Conservation (phyloP, 768 basidiomycete genomes). For the Leccinum obscurum region DNA sequence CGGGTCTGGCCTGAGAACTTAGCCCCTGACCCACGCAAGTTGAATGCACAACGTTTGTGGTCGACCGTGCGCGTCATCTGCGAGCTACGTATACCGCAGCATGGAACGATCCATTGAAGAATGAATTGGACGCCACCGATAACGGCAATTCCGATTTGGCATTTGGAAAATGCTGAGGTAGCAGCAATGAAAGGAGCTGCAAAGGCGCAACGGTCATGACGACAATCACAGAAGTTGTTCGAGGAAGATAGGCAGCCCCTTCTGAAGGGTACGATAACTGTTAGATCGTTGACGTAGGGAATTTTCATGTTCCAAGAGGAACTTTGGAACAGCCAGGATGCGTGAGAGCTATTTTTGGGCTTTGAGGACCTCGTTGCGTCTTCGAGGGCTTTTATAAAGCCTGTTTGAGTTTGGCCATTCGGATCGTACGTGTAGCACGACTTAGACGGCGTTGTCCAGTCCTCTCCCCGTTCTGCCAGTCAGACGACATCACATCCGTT, state of each 20-base stretch:
- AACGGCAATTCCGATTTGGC: slow-evolving; percentile 19
- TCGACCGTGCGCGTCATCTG: slow-evolving; percentile 3
- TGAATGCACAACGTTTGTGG: slow-evolving; percentile 6
- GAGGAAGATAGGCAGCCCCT: slow-evolving; percentile 8
- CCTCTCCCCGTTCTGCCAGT: slow-evolving; percentile 6
- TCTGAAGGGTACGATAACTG: slow-evolving; percentile 1
- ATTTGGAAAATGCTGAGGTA: slow-evolving; percentile 23
- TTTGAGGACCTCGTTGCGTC: slow-evolving; percentile 24
- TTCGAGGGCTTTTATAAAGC: slow-evolving; percentile 24
- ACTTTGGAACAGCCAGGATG: slow-evolving; percentile 8
- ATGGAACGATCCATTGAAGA: slow-evolving; percentile 20
- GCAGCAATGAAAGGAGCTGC: slow-evolving; percentile 14
- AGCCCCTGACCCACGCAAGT: slow-evolving; percentile 31
- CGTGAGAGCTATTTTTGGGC: slow-evolving; percentile 31
- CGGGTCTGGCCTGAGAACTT: slow-evolving; percentile 5
- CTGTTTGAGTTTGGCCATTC: slow-evolving; percentile 4
- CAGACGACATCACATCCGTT: slow-evolving; percentile 16
- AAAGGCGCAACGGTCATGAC: slow-evolving; percentile 20
- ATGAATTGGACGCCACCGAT: slow-evolving; percentile 31
- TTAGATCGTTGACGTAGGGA: slow-evolving; percentile 19
- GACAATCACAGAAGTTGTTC: slow-evolving; percentile 27
- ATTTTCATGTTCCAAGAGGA: slow-evolving; percentile 21
- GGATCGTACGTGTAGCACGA: slow-evolving; percentile 19
- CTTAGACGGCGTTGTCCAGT: slow-evolving; percentile 11
- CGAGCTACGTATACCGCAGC: slow-evolving; percentile 17